Evolutionary conservation across 805 yeast species (phyloP).

Genomic region (Kodamaea hsintzibuensis): DNA sequence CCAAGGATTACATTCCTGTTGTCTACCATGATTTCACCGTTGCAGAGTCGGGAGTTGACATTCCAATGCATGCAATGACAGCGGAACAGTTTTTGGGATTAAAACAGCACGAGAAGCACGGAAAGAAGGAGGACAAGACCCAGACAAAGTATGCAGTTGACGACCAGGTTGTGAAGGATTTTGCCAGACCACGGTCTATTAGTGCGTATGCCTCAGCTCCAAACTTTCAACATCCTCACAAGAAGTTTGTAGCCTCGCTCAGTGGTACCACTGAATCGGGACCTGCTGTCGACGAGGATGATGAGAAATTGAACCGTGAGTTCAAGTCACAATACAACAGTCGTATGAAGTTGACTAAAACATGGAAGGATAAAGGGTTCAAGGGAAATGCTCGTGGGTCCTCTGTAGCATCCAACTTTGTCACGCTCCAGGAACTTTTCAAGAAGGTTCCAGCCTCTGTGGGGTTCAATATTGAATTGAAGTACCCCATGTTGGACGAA

Average conservation of each 20-base stretch:
- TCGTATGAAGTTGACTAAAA: slow-evolving; percentile 83
- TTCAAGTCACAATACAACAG: slow-evolving; percentile 44
- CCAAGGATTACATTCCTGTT: slow-evolving; percentile 89
- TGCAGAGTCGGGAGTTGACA: slow-evolving; percentile 93
- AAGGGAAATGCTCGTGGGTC: slow-evolving; percentile 92
- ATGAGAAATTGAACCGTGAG: slow-evolving; percentile 41
- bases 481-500: slow-evolving; percentile 94
- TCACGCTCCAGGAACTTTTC: slow-evolving; percentile 83
- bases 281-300: slow-evolving; percentile 12
- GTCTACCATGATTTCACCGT: slow-evolving; percentile 93
- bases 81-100: slow-evolving; percentile 80
- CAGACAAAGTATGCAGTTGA: slow-evolving; percentile 29
- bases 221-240: slow-evolving; percentile 19
- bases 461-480: slow-evolving; percentile 93
- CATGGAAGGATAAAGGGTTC: slow-evolving; percentile 81
- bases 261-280: not conserved
- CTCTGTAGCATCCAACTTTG: slow-evolving; percentile 88
- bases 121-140: slow-evolving; percentile 8
- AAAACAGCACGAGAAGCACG: slow-evolving; percentile 27
- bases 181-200: slow-evolving; percentile 40
- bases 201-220: slow-evolving; percentile 36
- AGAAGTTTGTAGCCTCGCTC: slow-evolving; percentile 6
- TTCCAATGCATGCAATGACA: slow-evolving; percentile 92
- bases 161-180: slow-evolving; percentile 35
- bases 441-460: slow-evolving; percentile 76